Base-by-base conservation (phyloP, 192 early-diverging fungal genomes). In the Coemansia sp. region DNA sequence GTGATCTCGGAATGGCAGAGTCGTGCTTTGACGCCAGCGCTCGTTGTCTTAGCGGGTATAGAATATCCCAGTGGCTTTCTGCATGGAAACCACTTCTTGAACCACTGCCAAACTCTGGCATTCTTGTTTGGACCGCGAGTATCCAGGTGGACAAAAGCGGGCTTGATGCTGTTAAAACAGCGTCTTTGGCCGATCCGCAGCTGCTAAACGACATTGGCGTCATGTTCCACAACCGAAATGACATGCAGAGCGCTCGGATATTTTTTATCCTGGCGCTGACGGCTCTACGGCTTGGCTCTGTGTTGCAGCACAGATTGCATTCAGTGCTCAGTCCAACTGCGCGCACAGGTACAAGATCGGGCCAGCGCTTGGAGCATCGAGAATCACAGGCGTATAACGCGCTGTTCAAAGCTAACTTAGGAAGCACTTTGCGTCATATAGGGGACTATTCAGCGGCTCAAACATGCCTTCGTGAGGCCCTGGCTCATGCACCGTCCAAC, bases 1-100 rank as follows among this genome's bases (percentile, higher is more conserved):
- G 80, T 38, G 76, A 83, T 14, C 34, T 83, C 45, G 60, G 60
- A 4, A 78, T 83, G 76, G 72, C 75, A 29, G 72, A 78, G 63
- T 77, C 80, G 36, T 83, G 80, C 56, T 69, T 83, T n/a, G 69
- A 83, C 7, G 80, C 75, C 30, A 75, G 75, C 34, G 72, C 73
- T 48, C 72, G 72, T 33, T 67, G 73, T 33, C 63, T 83, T 28
- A 69, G 68, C 64, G 80, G 76, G 0, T 66, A 61, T 28, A 51
- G 48, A 1, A 63, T 77, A 17, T 18, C 54, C 2, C 61, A 71
- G 3, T 82, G 79, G 70, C 42, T 73, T 0, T 36, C 64, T 0
- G 40, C 60, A 5, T 82, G 79, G 79, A 60, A 48, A 1, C 61
- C 74, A 0, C 20, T 11, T 4, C 33, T 82, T 34, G 71, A 68